Conservation (phyloP, 306 rosid species). For the Vicia villosa region DNA sequence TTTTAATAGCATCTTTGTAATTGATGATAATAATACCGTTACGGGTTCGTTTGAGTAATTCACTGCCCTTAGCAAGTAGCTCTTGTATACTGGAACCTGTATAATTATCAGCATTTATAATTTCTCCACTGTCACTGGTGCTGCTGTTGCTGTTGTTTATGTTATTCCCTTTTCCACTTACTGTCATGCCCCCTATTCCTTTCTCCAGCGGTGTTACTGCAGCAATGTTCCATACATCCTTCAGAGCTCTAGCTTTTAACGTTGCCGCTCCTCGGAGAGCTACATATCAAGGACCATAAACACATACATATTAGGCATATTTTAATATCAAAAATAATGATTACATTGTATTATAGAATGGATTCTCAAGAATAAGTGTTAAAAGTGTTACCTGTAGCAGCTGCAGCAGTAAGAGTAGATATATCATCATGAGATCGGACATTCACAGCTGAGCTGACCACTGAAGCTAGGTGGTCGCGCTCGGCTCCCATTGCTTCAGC, state of each 20-base stretch:
- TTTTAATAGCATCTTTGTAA: background rate
- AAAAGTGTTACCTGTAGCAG: conserved; percentile 76
- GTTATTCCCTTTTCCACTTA: conserved; percentile 48
- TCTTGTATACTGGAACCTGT: conserved; percentile 60
- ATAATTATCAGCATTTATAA: conserved; percentile 47
- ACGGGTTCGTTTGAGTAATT: conserved; percentile 93
- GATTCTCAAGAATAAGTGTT: background rate
- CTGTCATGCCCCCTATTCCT: conserved; percentile 58
- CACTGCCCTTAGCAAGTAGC: conserved; percentile 80
- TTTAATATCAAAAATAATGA: no score
- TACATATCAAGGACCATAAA: conserved; percentile 32
- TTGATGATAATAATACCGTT: conserved; percentile 50
- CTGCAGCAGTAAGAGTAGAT: conserved; percentile 91
- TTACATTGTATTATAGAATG: background rate
- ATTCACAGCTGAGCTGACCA: conserved; percentile 88
- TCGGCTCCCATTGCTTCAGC: conserved; percentile 97
- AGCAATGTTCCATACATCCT: conserved; percentile 86
- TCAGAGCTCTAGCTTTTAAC: conserved; percentile 78
- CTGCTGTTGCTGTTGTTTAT: conserved; percentile 41
- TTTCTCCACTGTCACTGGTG: conserved; percentile 64
- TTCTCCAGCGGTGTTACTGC: conserved; percentile 77
- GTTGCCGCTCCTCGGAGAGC: conserved; percentile 93
- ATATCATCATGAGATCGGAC: conserved; percentile 88
- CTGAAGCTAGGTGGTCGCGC: conserved; percentile 82
- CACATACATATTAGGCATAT: background rate